phyloP scores from a whole-genome alignment of 371 early-diverging fungal species.

The Mucor velutinosus region DNA sequence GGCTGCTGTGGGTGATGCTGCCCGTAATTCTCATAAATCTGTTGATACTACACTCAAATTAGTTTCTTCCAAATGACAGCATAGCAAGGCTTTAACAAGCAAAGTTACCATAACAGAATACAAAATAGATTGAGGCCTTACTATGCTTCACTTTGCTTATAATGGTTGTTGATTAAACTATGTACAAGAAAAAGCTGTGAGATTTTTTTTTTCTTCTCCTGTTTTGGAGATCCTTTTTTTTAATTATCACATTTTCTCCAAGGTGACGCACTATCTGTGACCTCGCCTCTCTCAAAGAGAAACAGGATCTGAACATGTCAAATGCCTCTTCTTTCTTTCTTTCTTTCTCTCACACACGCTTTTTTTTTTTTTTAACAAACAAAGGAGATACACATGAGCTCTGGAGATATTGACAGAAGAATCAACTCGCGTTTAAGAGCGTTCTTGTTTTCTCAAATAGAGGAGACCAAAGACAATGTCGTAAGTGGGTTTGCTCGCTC shows the following conservation, averaged over 20 bases:
- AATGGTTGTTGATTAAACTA: too few species aligned
- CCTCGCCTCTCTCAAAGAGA: background rate
- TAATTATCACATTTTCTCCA: background rate
- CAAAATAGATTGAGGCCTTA: background rate
- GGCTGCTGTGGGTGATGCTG: conserved; percentile 8
- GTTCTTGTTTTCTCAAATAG: background rate
- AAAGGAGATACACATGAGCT: background rate
- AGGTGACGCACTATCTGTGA: background rate
- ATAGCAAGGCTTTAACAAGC: background rate
- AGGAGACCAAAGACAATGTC: conserved; percentile 9
- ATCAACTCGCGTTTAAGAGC: background rate
- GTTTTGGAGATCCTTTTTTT: background rate
- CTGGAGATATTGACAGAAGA: background rate
- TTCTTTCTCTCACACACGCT: too few species aligned
- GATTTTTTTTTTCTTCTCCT: conserved; percentile 1
- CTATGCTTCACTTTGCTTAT: background rate
- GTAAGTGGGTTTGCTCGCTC: background rate
- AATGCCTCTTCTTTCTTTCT: background rate
- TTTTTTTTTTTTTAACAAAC: too few species aligned
- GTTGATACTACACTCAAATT: conserved; percentile 17
- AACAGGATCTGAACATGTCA: background rate
- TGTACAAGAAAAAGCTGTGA: background rate
- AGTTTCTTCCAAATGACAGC: background rate
- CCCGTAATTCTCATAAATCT: conserved; percentile 24
- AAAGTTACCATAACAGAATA: conserved; percentile 1